A percentile compares a stretch with the other conserved stretches of the same genome.
These are phyloP conservation scores for Arthrobotrys musiformis DNA, from an alignment of 2,329 filamentous ascomycete species.

Conservation along the genomic window DNA sequence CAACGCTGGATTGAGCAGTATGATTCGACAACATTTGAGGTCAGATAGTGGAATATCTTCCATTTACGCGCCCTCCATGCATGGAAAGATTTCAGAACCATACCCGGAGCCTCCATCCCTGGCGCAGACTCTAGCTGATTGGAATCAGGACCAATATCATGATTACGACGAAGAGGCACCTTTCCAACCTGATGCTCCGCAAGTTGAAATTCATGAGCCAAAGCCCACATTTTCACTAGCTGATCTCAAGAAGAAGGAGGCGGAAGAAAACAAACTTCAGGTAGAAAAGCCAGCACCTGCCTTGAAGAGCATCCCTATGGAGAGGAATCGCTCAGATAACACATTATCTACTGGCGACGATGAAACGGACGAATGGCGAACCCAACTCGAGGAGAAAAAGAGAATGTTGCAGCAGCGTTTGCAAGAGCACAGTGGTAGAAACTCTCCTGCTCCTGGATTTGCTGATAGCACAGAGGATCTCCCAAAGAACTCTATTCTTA, in stretches of 20 bases:
- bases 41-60: conserved; percentile 84
- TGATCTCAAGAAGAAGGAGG: conserved; percentile 40
- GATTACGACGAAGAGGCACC: conserved; percentile 52
- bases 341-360: conserved; percentile 37
- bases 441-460: conserved; percentile 50
- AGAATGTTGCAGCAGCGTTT: conserved; percentile 43
- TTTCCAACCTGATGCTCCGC: conserved; percentile 35
- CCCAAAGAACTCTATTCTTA: conserved; percentile 50
- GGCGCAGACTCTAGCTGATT: conserved; percentile 50
- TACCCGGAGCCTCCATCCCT: conserved; percentile 45
- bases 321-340: conserved; percentile 46
- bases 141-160: conserved; percentile 37
- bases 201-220: conserved; percentile 5
- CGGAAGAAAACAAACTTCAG: conserved; percentile 25
- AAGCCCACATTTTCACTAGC: conserved; percentile 44
- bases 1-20: conserved; percentile 76
- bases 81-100: conserved; percentile 57
- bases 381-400: conserved; percentile 50
- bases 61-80: conserved; percentile 70
- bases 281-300: not conserved
- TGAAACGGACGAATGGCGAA: conserved; percentile 47
- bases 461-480: conserved; percentile 39
- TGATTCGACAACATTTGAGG: conserved; percentile 86
- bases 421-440: conserved; percentile 53
- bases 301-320: conserved; percentile 33